These are phyloP conservation scores for Aureobasidium sp. DNA, from an alignment of 2,329 filamentous ascomycete genomes.

Conservation along the genomic window DNA sequence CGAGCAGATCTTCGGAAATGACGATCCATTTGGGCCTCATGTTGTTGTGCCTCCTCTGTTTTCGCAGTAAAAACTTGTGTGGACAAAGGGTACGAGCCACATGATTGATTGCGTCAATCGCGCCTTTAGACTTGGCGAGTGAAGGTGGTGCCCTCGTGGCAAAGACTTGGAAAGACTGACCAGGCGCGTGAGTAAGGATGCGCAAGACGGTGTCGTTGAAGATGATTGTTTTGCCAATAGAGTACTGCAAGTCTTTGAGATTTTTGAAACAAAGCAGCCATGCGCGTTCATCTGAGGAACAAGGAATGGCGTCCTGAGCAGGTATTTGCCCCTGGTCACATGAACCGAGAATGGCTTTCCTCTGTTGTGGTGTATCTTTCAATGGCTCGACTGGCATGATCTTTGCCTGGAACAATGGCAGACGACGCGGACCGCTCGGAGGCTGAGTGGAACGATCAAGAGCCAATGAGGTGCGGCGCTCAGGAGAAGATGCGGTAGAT, in stretches of 20 bases:
- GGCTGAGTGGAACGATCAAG: not conserved
- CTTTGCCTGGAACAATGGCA: conserved; percentile 3
- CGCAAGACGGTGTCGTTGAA: not conserved
- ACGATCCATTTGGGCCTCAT: no score
- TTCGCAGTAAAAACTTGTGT: no score
- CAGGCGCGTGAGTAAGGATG: not conserved
- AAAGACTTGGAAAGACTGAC: not conserved
- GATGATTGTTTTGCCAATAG: not conserved
- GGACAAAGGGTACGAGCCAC: no score
- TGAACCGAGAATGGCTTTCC: not conserved
- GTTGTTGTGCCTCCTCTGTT: no score
- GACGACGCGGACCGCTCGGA: conserved; percentile 1
- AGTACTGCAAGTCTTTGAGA: not conserved
- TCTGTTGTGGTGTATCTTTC: not conserved
- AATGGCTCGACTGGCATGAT: not conserved
- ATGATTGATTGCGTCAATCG: no score
- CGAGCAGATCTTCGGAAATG: no score
- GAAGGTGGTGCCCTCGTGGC: no score
- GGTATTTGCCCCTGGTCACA: not conserved
- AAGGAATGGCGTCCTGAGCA: not conserved
- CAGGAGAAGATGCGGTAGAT: not conserved
- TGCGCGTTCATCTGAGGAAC: not conserved
- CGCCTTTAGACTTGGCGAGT: no score
- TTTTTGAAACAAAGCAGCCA: conserved; percentile 1
- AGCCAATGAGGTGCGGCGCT: not conserved